These are phyloP conservation scores for Lipomyces kockii DNA, from an alignment of 805 yeast genomes.

Conservation along the genomic window DNA sequence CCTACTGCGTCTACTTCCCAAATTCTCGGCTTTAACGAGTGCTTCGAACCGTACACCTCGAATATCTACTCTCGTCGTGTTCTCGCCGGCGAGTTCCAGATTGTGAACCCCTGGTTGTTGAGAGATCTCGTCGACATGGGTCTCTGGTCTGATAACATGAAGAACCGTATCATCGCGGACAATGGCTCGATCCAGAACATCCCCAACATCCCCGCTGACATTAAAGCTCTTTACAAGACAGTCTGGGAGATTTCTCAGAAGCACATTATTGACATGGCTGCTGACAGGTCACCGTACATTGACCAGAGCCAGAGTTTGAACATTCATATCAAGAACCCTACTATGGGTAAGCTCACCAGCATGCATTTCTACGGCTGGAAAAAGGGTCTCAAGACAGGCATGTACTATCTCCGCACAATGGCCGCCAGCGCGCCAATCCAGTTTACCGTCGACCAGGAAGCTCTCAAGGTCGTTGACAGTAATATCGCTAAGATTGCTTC, in stretches of 20 bases:
- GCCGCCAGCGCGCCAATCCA: slow-evolving; percentile 98
- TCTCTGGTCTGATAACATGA: slow-evolving; percentile 80
- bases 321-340: slow-evolving; percentile 84
- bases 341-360: slow-evolving; percentile 94
- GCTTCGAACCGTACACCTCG: slow-evolving; percentile 95
- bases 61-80: slow-evolving; percentile 91
- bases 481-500: slow-evolving; percentile 21
- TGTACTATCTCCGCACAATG: slow-evolving; percentile 96
- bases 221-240: slow-evolving; percentile 83
- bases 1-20: slow-evolving; percentile 98
- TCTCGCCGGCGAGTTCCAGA: slow-evolving; percentile 89
- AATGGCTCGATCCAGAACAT: slow-evolving; percentile 87
- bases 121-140: slow-evolving; percentile 82
- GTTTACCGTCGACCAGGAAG: slow-evolving; percentile 70
- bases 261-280: slow-evolving; percentile 82
- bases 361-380: slow-evolving; percentile 99
- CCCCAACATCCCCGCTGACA: slow-evolving; percentile 70
- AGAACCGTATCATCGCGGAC: slow-evolving; percentile 71
- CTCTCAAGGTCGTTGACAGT: slow-evolving; percentile 43
- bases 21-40: slow-evolving; percentile 89
- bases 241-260: slow-evolving; percentile 96
- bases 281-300: slow-evolving; percentile 71
- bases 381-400: slow-evolving; percentile 97
- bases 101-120: slow-evolving; percentile 84
- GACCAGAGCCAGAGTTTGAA: slow-evolving; percentile 93